Base-by-base conservation (phyloP, 2,329 filamentous ascomycete genomes). In the Sporothrix humicola region DNA sequence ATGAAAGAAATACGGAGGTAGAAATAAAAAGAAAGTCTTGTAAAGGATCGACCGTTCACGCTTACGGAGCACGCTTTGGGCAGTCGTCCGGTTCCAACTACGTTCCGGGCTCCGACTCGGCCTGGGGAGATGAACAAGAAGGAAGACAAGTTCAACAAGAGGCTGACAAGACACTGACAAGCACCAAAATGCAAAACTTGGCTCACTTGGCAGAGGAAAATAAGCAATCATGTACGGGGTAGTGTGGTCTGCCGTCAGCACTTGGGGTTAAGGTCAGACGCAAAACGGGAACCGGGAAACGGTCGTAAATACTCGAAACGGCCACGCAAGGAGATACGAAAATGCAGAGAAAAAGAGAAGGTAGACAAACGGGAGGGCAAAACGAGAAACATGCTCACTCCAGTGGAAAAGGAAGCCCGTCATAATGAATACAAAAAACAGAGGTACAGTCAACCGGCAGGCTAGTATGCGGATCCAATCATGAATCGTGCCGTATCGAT, bases 51-150 rank as follows among this genome's bases (percentile, higher is more conserved):
- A 23, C 37, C n/a, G 42, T 65, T 46, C 37, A 46, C 31, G 17
- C 37, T 15, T 15, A 65, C 59, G 42, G 59, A 65, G 42, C 37
- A 46, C 59, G 59, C 42, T 46, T 65, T 65, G n/a, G 42, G 59
- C 59, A 46, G n/a, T 46, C 37, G 42, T 65, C 59, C 42, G 59
- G 42, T 44, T 44, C 31, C n/a, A 42, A 15, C 12, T n/a, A n/a
- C 23, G 56, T 58, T 58, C 56, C 23, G 56, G 54, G 23, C 17
- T 20, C 56, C 56, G 56, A 31, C 23, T 23, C 48, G 48, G 56
- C 5, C 23, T 58, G 23, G 17, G 20, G 17, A 54, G 50, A 54
- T 20, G 6, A 9, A 54, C 5, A 7, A 59, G 6, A 37, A n/a
- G n/a, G n/a, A n/a, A n/a, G n/a, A n/a, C 31, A 31, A 31, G 31